Base-by-base conservation (phyloP, 1,284 basidiomycete species). In the Cryptococcus depauperatus region DNA sequence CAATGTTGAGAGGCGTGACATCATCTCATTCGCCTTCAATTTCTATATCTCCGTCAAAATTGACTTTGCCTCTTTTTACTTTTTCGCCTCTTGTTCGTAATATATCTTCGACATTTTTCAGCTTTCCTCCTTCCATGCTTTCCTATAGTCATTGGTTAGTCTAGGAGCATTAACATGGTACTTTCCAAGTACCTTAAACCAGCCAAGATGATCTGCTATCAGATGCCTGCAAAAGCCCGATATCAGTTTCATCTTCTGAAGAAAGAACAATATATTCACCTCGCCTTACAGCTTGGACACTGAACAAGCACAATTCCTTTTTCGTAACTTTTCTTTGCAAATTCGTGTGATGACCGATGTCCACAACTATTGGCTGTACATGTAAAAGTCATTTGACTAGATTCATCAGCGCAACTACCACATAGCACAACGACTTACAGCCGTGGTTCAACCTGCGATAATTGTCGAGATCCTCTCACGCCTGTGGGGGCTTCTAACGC, bases 161-260 rank as follows among this genome's bases (percentile, higher is more conserved):
- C 11, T 29, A n/a, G n/a, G n/a, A n/a, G n/a, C n/a, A n/a, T n/a
- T n/a, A n/a, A n/a, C n/a, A n/a, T n/a, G n/a, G n/a, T n/a, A n/a
- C n/a, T n/a, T n/a, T n/a, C n/a, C n/a, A n/a, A n/a, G 35, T 43
- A 65, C 66, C 42, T 69, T 66, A 74, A 95, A 95, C 91, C 91
- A 95, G 1, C 86, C 87, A 13, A 95, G 70, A 61, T 95, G 82
- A 64, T 95, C 90, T 7, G 91, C 90, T 61, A 91, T 89, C 16
- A 89, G 73, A 70, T 89, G 86, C 37, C 86, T 86, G 52, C 4
- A 27, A 35, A n/a, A n/a, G n/a, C 5, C 25, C 6, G 16, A 26
- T 7, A 10, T 10, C 19, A 18, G 34, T 25, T 23, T 14, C n/a
- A n/a, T 13, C 22, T 21, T 19, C 9, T 26, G 16, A 37, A n/a